Conservation (phyloP, 2,329 filamentous ascomycete species). For the Claviceps sp. region DNA sequence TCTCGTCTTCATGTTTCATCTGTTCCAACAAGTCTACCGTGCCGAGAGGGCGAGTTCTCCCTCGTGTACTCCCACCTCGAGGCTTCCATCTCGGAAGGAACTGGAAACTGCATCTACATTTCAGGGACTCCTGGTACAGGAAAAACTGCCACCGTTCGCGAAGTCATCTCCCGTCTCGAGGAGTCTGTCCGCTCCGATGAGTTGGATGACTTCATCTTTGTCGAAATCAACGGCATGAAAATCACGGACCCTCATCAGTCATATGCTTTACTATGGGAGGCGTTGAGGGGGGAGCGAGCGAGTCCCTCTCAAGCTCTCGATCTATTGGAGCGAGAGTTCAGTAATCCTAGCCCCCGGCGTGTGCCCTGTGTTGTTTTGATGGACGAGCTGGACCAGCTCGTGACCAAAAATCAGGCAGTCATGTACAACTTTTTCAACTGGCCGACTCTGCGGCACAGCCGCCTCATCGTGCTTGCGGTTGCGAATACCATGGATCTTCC, state of each 20-base stretch:
- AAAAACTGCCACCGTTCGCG: slow-evolving; percentile 92
- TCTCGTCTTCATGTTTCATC: slow-evolving; percentile 86
- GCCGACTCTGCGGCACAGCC: slow-evolving; percentile 81
- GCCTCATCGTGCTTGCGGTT: slow-evolving; percentile 89
- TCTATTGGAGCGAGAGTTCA: slow-evolving; percentile 84
- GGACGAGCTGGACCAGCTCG: slow-evolving; percentile 95
- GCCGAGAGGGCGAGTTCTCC: slow-evolving; percentile 81
- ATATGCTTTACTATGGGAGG: slow-evolving; percentile 91
- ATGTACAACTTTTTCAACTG: slow-evolving; percentile 99
- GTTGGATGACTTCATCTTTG: slow-evolving; percentile 95
- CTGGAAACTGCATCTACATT: slow-evolving; percentile 95
- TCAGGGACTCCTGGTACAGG: slow-evolving; percentile 97
- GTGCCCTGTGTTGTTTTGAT: slow-evolving; percentile 95
- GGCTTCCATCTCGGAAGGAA: slow-evolving; percentile 83
- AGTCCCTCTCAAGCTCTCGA: slow-evolving; percentile 85
- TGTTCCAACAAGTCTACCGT: slow-evolving; percentile 78
- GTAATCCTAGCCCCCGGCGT: slow-evolving; percentile 73
- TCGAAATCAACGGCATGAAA: slow-evolving; percentile 99
- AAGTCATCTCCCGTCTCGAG: slow-evolving; percentile 82
- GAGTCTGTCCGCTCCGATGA: slow-evolving; percentile 80
- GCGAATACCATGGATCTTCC: slow-evolving; percentile 99
- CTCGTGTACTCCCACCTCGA: slow-evolving; percentile 90
- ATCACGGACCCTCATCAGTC: slow-evolving; percentile 96
- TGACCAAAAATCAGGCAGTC: slow-evolving; percentile 97
- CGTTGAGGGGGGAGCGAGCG: slow-evolving; percentile 82